Base-by-base conservation (phyloP, 192 early-diverging fungal species). In the Chytriomyces sp. region DNA sequence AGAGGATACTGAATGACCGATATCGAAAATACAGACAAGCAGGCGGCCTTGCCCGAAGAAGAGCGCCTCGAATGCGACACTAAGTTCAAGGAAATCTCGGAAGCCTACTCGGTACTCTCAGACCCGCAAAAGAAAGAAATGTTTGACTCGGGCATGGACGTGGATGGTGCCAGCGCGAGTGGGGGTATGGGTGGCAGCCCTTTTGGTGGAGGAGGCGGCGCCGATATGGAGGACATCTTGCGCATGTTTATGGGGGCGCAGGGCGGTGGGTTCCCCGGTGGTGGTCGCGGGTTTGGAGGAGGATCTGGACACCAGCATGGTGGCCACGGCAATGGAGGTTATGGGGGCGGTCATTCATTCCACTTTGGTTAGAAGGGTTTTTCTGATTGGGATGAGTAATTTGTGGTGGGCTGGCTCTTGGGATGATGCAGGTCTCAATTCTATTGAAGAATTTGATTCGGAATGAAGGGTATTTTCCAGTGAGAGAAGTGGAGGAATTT, bases 1-100 rank as follows among this genome's bases (percentile, higher is more conserved):
- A 25, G 30, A 41, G 34, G n/a, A n/a, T n/a, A n/a, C n/a, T 19
- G 22, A 77, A 28, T 52, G 30, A 70, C 52, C 19, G 31, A 59
- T 30, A 49, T 65, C 39, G 17, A 1, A 17, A n/a, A 19, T 38
- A 39, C 59, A 58, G 96, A 98, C 81, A 93, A 96, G 79, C 92
- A 93, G 64, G 86, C 85, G 31, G 83, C 84, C 14, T 81, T 93
- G 59, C 70, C 81, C 5, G 86, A 85, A 37, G 82, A 88, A 52
- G 86, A 88, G 57, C 81, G 82, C 40, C 52, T 38, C 12, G 57
- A 58, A 49, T 89, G 90, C 1, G 92, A 93, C 77, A 78, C 78
- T 67, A 89, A 90, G 77, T 93, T 95, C 80, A 95, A 94, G 80
- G 91, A 93, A 75, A 80, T 92, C 25, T 82, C 85, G 32, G 93